Evolutionary conservation across 768 basidiomycete species (phyloP), one percentile per base, ranked within the genome.

Genomic region (Tricholoma matsutake): DNA sequence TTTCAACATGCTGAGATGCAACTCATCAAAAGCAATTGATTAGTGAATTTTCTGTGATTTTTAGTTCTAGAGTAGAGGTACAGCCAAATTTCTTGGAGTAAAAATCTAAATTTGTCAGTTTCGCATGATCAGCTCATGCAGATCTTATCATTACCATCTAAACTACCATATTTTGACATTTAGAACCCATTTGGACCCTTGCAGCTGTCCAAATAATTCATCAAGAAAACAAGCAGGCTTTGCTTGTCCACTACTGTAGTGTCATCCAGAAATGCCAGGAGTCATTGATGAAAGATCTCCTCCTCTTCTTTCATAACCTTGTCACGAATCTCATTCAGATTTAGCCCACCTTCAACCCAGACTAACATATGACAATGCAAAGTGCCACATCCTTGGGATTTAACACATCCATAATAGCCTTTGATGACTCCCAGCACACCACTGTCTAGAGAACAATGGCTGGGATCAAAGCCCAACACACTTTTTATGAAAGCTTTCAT

Each of bases 361-460:
- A 79, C 18, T 1, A 79, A 35, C 31, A 75, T 20, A 62, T 79
- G 78, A 2, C 77, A 43, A 65, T 81, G 79, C 2, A 80, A 54
- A 0, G 74, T 76, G 0, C 76, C 56, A 3, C 70, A 37, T 0
- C 76, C 76, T 63, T 79, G 76, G 58, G 74, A 68, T 57, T 78
- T 77, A 54, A 76, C 69, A 0, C 65, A 69, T 6, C 71, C 71
- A 67, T 72, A 73, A 61, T 74, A 77, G 0, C 64, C 73, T 1
- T 57, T 10, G 9, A 74, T 70, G 0, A 64, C 11, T 1, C 76
- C 75, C 58, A 64, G 76, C 2, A 73, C 7, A 2, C 73, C 74
- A 0, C 35, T 3, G 14, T 65, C 20, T 1, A 45, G 16, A 5
- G 35, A 43, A 1, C 8, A 4, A 45, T 9, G 6, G 9, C 13